Percentiles rank a stretch among this genome's conserved stretches.
Evolutionary conservation across 148 eudicot genomes (phyloP).

Genomic region (Nyssa sinensis): DNA sequence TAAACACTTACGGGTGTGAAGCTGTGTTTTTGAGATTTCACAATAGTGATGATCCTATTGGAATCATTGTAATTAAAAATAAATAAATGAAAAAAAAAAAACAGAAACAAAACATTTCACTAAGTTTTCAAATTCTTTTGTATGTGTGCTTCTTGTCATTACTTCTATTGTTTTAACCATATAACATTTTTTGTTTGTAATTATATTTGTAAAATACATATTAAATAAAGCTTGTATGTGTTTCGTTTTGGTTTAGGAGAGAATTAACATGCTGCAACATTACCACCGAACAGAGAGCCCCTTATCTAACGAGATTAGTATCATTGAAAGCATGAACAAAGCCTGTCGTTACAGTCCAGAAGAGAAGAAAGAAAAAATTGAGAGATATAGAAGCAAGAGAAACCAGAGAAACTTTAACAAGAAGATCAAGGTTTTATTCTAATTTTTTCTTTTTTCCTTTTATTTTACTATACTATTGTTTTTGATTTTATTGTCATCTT

Average conservation of each 20-base stretch:
- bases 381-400: slow-evolving; percentile 81
- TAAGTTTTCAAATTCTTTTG: no score
- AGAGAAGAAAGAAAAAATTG: slow-evolving; percentile 82
- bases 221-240: neutral
- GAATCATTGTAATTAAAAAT: no score
- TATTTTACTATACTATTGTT: no score
- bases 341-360: slow-evolving; percentile 80
- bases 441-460: neutral
- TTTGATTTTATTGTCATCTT: neutral
- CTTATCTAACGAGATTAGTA: slow-evolving; percentile 59
- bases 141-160: no score
- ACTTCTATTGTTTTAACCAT: neutral
- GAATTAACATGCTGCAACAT: slow-evolving; percentile 32
- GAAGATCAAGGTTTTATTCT: slow-evolving; percentile 73
- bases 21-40: no score
- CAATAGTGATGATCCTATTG: no score
- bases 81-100: no score
- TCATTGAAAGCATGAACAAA: slow-evolving; percentile 71
- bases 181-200: neutral
- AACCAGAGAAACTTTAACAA: slow-evolving; percentile 87
- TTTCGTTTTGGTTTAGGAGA: slow-evolving; percentile 33
- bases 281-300: slow-evolving; percentile 55
- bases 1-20: no score
- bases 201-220: no score
- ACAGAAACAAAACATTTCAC: no score